phyloP scores from a whole-genome alignment of 148 eudicot genomes.

The Camellia granthamiana region DNA sequence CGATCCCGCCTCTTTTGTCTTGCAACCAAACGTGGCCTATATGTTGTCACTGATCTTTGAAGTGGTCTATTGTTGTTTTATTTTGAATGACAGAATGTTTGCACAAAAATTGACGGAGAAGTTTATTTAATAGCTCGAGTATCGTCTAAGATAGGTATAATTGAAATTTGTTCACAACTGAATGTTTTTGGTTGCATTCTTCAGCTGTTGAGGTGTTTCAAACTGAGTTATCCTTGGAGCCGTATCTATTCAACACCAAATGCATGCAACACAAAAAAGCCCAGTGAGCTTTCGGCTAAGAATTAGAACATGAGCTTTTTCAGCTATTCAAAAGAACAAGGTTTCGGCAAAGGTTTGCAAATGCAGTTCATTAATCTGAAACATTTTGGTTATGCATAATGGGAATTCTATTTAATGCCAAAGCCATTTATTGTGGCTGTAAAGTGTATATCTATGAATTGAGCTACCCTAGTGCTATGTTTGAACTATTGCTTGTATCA shows the following conservation, averaged over 20 bases:
- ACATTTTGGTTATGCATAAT: not conserved
- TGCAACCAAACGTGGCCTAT: too few relatives aligned
- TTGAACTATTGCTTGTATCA: not conserved
- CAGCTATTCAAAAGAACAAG: constrained; percentile 34
- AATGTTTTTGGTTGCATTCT: constrained; percentile 16
- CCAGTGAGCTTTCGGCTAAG: constrained; percentile 30
- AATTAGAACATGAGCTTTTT: constrained; percentile 53
- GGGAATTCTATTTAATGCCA: not conserved
- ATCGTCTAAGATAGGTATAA: not conserved
- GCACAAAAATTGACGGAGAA: not conserved
- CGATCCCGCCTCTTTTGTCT: too few relatives aligned
- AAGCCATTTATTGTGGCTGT: not conserved
- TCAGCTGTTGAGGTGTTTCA: constrained; percentile 58
- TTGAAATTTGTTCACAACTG: not conserved
- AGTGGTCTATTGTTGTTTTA: not conserved
- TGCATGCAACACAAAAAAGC: constrained; percentile 25
- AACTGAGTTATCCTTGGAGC: constrained; percentile 58
- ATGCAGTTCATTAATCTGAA: not conserved
- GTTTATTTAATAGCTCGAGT: not conserved
- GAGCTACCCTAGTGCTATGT: not conserved
- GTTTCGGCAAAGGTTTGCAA: constrained; percentile 45
- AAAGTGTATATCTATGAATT: not conserved
- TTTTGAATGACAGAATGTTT: not conserved
- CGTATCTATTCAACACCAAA: constrained; percentile 29
- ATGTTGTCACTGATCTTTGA: not conserved